Evolutionary conservation across 495 filamentous ascomycete genomes (phyloP).

Genomic region (Parathielavia hyrcaniae): DNA sequence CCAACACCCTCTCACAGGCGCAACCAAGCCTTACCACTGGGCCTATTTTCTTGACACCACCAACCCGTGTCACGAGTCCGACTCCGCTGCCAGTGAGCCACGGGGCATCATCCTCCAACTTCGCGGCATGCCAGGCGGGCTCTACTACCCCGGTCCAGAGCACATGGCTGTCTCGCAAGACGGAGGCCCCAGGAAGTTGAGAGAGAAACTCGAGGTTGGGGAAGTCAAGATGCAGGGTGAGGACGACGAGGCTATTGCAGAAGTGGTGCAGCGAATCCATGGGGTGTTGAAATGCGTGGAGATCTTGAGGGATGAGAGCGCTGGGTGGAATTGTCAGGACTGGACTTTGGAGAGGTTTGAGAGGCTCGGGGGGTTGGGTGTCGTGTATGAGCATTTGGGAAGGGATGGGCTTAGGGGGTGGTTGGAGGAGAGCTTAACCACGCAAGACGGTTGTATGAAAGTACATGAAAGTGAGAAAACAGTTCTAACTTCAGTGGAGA

Average conservation of each 20-base stretch:
- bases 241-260: not conserved
- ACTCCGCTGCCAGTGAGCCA: too few species aligned
- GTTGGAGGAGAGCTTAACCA: not conserved
- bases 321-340: slow-evolving; percentile 8
- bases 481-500: too few species aligned
- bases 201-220: not conserved
- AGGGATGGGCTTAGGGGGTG: not conserved
- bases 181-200: not conserved
- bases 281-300: not conserved
- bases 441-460: not conserved
- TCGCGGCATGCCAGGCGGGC: slow-evolving; percentile 4
- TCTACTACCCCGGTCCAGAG: slow-evolving; percentile 2
- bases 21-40: not conserved
- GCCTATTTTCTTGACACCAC: not conserved
- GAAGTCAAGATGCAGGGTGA: not conserved
- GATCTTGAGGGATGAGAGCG: not conserved
- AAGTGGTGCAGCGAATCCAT: not conserved
- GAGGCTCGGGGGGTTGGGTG: not conserved
- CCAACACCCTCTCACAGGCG: not conserved
- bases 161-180: not conserved
- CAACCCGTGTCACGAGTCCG: not conserved
- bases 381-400: not conserved
- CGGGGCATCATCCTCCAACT: slow-evolving; percentile 1
- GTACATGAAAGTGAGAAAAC: not conserved
- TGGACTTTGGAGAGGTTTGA: not conserved